Conservation (phyloP, 2,329 filamentous ascomycete genomes). For the Verticillium klebahnii region DNA sequence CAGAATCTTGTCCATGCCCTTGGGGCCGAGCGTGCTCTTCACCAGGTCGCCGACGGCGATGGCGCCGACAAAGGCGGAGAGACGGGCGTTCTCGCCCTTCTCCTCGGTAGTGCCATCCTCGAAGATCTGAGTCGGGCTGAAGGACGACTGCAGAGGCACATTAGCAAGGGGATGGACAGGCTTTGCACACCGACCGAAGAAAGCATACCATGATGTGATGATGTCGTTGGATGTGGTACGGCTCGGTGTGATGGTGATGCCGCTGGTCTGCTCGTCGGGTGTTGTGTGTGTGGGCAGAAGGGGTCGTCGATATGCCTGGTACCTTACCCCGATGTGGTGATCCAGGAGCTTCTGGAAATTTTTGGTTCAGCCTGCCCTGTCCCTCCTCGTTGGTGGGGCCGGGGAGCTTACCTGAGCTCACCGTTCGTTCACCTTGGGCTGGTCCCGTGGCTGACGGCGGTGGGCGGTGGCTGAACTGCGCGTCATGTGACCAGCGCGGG, state of each 20-base stretch:
- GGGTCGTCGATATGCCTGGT: not conserved
- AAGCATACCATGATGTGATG: not conserved
- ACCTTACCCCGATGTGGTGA: not conserved
- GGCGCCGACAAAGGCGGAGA: conserved; percentile 95
- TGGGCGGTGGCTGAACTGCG: not conserved
- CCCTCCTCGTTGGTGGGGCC: conserved; percentile 1
- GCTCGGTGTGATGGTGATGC: not conserved
- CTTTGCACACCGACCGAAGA: not conserved
- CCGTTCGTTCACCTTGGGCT: not conserved
- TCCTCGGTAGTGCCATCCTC: conserved; percentile 95
- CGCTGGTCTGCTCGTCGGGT: not conserved
- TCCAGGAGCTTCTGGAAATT: conserved; percentile 3
- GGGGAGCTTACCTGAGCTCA: not conserved
- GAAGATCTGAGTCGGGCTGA: conserved; percentile 96
- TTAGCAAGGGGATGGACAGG: not conserved
- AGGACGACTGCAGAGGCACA: conserved; percentile 42
- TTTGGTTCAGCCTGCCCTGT: not conserved
- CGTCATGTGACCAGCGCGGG: conserved; percentile 5
- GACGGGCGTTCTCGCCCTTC: conserved; percentile 98
- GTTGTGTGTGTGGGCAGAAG: not conserved
- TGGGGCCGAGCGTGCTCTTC: conserved; percentile 94
- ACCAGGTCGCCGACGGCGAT: conserved; percentile 97
- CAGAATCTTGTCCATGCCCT: conserved; percentile 98
- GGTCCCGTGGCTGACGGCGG: not conserved
- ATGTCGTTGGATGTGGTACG: not conserved